Conservation (phyloP, 345 rosid genomes). For the Diplotaxis tenuifolia region DNA sequence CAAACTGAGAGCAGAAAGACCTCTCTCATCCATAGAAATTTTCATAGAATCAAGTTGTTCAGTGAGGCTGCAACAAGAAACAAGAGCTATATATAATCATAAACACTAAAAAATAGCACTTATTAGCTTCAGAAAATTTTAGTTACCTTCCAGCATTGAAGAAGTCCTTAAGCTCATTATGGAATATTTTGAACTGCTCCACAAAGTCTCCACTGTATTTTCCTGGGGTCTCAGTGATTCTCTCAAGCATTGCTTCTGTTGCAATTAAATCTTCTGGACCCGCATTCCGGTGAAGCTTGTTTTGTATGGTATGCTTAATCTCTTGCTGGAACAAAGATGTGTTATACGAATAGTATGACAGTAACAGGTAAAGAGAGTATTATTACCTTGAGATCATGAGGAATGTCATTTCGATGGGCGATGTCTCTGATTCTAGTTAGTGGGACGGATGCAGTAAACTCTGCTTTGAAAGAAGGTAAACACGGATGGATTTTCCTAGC, state of each 20-base stretch:
- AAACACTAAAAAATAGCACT: background rate
- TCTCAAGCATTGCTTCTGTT: conserved; percentile 95
- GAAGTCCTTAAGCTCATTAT: conserved; percentile 91
- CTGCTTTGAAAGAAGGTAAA: conserved; percentile 96
- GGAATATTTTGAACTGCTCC: conserved; percentile 88
- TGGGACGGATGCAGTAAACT: conserved; percentile 97
- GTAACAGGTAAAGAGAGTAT: conserved; percentile 19
- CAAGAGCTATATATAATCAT: background rate
- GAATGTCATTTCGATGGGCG: conserved; percentile 89
- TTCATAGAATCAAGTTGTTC: conserved; percentile 87
- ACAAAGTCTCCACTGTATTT: conserved; percentile 84
- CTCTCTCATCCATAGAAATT: conserved; percentile 75
- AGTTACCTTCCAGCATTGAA: conserved; percentile 97
- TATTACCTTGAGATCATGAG: conserved; percentile 96
- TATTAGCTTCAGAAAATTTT: conserved; percentile 5
- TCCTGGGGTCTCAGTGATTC: conserved; percentile 81
- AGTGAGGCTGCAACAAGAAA: conserved; percentile 63
- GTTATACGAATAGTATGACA: conserved; percentile 16
- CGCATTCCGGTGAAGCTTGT: conserved; percentile 94
- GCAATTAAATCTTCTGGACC: conserved; percentile 98
- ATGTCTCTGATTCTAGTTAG: conserved; percentile 96
- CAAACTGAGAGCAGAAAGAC: conserved; percentile 51
- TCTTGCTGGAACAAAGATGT: conserved; percentile 67
- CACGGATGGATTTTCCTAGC: conserved; percentile 92
- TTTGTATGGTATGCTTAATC: conserved; percentile 95